Evolutionary conservation across 2,329 filamentous ascomycete genomes (phyloP).

Genomic region (Cercospora sojina): DNA sequence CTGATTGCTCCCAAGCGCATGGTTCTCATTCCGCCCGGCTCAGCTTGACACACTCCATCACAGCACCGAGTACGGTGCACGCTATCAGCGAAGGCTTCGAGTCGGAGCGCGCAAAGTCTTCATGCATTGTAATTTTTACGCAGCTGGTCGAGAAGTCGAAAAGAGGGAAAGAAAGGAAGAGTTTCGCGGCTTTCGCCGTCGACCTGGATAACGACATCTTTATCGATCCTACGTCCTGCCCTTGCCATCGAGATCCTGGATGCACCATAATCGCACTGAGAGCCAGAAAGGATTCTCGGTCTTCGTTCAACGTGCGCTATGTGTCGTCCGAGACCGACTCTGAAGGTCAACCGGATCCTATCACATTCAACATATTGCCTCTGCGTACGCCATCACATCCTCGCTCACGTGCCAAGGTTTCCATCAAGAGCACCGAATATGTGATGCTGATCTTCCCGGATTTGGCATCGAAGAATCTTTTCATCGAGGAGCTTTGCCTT

Average conservation of each 20-base stretch:
- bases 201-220: slow-evolving; percentile 18
- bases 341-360: slow-evolving; percentile 20
- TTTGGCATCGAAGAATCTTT: slow-evolving; percentile 20
- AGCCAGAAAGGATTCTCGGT: slow-evolving; percentile 12
- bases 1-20: neutral
- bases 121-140: slow-evolving; percentile 20
- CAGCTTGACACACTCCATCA: slow-evolving; percentile 16
- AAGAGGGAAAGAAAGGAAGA: slow-evolving; percentile 8
- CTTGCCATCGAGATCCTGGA: slow-evolving; percentile 14
- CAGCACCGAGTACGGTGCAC: slow-evolving; percentile 18
- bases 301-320: slow-evolving; percentile 13
- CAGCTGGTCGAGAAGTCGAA: slow-evolving; percentile 11
- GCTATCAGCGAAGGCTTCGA: slow-evolving; percentile 19
- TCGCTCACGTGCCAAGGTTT: neutral
- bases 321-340: slow-evolving; percentile 19
- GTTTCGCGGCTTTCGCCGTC: slow-evolving; percentile 20
- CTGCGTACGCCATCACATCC: slow-evolving; percentile 18
- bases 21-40: slow-evolving; percentile 10
- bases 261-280: slow-evolving; percentile 25
- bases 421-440: slow-evolving; percentile 19
- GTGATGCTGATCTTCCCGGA: slow-evolving; percentile 25
- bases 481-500: slow-evolving; percentile 22
- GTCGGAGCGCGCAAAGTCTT: slow-evolving; percentile 14
- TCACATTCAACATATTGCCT: slow-evolving; percentile 28
- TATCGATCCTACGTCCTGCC: slow-evolving; percentile 21